Base-by-base conservation (phyloP, 768 basidiomycete species). In the Rhodotorula toruloides region DNA sequence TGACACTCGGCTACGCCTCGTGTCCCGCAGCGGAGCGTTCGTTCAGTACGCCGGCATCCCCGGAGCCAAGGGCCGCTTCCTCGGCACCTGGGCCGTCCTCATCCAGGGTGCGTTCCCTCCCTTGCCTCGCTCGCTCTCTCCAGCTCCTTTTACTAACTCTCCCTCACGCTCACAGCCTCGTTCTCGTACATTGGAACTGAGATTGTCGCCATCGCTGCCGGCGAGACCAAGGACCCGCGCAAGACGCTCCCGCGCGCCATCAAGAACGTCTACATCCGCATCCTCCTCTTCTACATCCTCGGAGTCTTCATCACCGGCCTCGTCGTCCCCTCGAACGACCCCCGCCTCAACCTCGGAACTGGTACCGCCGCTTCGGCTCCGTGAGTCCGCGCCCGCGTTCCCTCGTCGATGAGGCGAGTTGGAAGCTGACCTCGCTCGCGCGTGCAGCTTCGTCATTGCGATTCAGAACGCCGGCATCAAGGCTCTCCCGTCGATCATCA, bases 41-140 rank as follows among this genome's bases (percentile, higher is more conserved):
- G 54, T 55, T 12, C 54, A 55, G 54, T 55, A 42, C 54, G 17
- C 32, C 21, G 80, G 75, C 60, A 78, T 80, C 58, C 39, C 36
- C 2, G 93, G 93, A 7, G 66, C 83, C 5, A 84, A 83, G 71
- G 92, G 91, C 14, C 84, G 81, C 32, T 96, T 97, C 82, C 81
- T 86, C 27, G 87, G 83, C 31, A 85, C 81, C 79, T 86, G 83
- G 82, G 77, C 83, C 0, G 86, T 87, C 63, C 79, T 94, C 78
- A 73, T 62, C 44, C 59, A 61, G 59, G 59, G 57, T n/a, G 44
- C 67, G 3, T 85, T 83, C 76, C 84, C 84, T 8, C 84, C 83
- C 2, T 85, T 83, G 75, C 84, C 84, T 21, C 48, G 29, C 9
- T 17, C 47, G 16, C 47, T 10, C 16, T 9, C 50, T 14, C 34